Evolutionary conservation across 345 rosid genomes (phyloP).

Genomic region (Heritiera fomes): DNA sequence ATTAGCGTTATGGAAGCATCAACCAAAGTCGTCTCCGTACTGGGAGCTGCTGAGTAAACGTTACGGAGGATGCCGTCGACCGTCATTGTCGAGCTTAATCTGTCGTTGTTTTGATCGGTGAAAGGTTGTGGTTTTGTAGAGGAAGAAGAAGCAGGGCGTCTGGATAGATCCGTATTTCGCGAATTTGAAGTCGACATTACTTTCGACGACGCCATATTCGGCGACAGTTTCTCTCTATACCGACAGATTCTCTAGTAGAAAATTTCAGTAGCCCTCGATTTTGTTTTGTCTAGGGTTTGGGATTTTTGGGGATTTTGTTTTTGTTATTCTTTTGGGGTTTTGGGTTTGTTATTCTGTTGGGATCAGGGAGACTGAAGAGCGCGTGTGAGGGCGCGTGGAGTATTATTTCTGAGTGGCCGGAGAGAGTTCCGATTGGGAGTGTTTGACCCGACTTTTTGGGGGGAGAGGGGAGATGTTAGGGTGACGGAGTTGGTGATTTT

Average conservation of each 20-base stretch:
- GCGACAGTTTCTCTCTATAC: conserved; percentile 13
- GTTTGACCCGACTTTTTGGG: not conserved
- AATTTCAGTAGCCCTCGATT: conserved; percentile 23
- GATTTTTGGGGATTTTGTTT: conserved; percentile 3
- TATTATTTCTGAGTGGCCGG: not conserved
- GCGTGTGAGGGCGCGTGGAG: conserved; percentile 14
- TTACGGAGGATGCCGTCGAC: conserved; percentile 46
- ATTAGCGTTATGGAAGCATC: conserved; percentile 45
- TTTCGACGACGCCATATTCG: conserved; percentile 67
- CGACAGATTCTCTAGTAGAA: conserved; percentile 19
- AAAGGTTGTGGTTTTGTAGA: conserved; percentile 31
- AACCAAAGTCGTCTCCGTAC: conserved; percentile 25
- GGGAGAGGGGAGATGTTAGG: not conserved
- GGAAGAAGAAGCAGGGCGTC: conserved; percentile 44
- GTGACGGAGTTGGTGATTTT: conserved; percentile 14
- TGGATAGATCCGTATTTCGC: conserved; percentile 61
- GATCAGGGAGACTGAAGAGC: conserved; percentile 34
- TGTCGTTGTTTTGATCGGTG: conserved; percentile 26
- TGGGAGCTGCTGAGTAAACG: conserved; percentile 27
- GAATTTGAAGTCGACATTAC: conserved; percentile 61
- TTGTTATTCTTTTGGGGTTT: not conserved
- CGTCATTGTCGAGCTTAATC: conserved; percentile 39
- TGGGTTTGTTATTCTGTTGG: conserved; percentile 35
- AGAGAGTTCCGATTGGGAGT: not conserved
- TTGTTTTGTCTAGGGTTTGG: conserved; percentile 19